A percentile compares a stretch with the other conserved stretches of the same genome.
Conservation (phyloP, 1,139 yeast genomes). For the Debaryomyces psychrophilus region DNA sequence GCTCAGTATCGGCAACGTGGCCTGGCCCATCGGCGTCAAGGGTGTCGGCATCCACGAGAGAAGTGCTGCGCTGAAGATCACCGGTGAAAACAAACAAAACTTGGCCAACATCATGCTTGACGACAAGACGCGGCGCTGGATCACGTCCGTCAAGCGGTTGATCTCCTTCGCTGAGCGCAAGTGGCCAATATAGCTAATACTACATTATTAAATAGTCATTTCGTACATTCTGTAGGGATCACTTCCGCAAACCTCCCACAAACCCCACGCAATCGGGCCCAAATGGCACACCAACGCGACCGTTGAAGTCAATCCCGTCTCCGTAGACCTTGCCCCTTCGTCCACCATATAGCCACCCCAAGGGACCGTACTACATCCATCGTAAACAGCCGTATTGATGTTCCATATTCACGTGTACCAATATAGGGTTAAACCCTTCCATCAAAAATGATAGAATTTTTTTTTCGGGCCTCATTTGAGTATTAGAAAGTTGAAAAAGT, state of each 20-base stretch:
- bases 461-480: slow-evolving; percentile 5
- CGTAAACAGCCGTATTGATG: not conserved
- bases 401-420: slow-evolving; percentile 8
- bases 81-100: slow-evolving; percentile 43
- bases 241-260: too few relatives aligned
- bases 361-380: not conserved
- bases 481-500: not conserved
- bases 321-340: too few relatives aligned
- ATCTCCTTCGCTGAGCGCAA: slow-evolving; percentile 46
- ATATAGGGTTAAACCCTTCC: slow-evolving; percentile 7
- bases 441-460: slow-evolving; percentile 4
- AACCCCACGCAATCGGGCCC: too few relatives aligned
- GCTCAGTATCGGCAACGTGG: slow-evolving; percentile 82
- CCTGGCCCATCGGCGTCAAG: slow-evolving; percentile 90
- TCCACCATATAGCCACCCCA: not conserved
- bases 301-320: too few relatives aligned
- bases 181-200: slow-evolving; percentile 3
- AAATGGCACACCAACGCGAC: too few relatives aligned
- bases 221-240: not conserved
- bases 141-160: slow-evolving; percentile 70
- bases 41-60: slow-evolving; percentile 81
- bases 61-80: slow-evolving; percentile 49
- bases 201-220: not conserved
- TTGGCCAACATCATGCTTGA: slow-evolving; percentile 78
- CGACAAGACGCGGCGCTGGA: slow-evolving; percentile 77